Evolutionary conservation across 768 basidiomycete species (phyloP).

Genomic region (Strobilomyces confusus): DNA sequence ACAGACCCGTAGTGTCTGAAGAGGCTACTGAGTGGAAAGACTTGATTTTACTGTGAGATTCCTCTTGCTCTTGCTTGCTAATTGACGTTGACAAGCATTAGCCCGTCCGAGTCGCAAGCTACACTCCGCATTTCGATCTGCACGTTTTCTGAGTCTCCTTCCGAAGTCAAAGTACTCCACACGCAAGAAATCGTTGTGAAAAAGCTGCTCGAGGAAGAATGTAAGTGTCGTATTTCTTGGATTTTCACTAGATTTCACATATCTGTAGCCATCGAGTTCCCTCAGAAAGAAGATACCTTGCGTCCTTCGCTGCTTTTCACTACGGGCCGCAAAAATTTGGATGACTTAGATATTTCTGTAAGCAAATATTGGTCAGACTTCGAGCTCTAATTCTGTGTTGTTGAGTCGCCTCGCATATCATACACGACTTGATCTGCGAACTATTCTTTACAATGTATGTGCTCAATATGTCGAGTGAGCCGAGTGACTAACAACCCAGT

Average conservation of each 20-base stretch:
- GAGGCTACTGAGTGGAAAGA: not conserved
- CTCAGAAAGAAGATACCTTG: not conserved
- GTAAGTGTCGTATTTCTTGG: not conserved
- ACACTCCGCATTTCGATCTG: not conserved
- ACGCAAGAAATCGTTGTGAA: not conserved
- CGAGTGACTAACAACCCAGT: not conserved
- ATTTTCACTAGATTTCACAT: not conserved
- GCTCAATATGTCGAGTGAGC: not conserved
- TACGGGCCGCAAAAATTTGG: too few relatives aligned
- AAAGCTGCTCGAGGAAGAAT: not conserved
- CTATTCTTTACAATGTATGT: not conserved
- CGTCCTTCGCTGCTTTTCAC: not conserved
- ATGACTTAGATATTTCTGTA: not conserved
- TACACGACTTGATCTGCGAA: not conserved
- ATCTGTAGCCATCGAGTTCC: not conserved
- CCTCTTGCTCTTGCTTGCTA: not conserved
- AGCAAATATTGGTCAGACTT: not conserved
- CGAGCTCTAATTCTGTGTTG: not conserved
- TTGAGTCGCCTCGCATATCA: not conserved
- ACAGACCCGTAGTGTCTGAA: not conserved
- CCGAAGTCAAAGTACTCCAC: not conserved
- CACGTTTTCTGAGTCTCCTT: too few relatives aligned
- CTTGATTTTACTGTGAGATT: not conserved
- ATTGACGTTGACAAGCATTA: not conserved
- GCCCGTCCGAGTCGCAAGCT: not conserved